phyloP scores from a whole-genome alignment of 164 flowering plant genomes.

The Echeveria elegans region DNA sequence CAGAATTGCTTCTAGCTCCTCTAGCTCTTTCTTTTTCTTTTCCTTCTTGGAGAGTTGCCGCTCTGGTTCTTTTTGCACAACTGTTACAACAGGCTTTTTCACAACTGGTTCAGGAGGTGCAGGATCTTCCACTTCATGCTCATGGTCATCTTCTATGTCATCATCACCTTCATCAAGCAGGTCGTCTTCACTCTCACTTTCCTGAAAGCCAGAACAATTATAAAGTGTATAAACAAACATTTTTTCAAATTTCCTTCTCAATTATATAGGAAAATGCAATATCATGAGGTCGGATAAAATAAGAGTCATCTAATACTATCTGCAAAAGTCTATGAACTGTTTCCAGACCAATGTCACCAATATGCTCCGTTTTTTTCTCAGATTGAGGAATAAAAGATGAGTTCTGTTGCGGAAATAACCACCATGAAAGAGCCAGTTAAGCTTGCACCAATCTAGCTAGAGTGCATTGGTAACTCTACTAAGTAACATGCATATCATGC shows the following conservation, averaged over 20 bases:
- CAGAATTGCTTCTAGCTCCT: constrained; percentile 77
- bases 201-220: constrained; percentile 3
- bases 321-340: too few species aligned
- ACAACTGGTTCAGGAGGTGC: constrained; percentile 32
- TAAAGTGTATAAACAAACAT: not conserved
- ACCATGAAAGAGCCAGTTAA: too few species aligned
- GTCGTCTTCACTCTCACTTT: constrained; percentile 11
- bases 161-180: constrained; percentile 12
- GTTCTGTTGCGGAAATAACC: too few species aligned
- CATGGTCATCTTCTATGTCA: constrained; percentile 11
- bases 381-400: too few species aligned
- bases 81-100: constrained; percentile 25
- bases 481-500: too few species aligned
- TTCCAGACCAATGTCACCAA: too few species aligned
- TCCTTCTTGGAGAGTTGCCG: constrained; percentile 94
- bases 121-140: constrained; percentile 35
- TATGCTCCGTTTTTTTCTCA: too few species aligned
- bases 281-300: not conserved
- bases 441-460: too few species aligned
- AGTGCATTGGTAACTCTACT: too few species aligned
- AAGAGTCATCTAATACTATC: not conserved
- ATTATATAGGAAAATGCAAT: too few species aligned
- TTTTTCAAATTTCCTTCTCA: too few species aligned
- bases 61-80: constrained; percentile 56
- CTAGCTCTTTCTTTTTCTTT: constrained; percentile 77